Conservation (phyloP, 2,329 filamentous ascomycete genomes). For the Paramyrothecium sp. region DNA sequence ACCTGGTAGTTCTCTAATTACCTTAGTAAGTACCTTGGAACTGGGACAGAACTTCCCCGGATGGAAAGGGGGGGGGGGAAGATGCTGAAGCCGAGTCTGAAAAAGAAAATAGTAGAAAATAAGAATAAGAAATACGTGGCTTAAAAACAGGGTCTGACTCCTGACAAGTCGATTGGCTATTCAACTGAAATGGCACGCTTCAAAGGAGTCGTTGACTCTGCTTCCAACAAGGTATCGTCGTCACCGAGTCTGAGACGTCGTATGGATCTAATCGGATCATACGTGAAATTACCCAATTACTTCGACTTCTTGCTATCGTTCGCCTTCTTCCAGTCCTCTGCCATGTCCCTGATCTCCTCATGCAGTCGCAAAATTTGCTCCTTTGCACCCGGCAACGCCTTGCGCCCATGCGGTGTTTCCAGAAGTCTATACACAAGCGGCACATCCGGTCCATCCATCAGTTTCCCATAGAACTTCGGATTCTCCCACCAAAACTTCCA, state of each 20-base stretch:
- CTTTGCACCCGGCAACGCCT: constrained; percentile 36
- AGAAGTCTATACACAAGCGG: constrained; percentile 40
- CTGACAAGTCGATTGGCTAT: constrained; percentile 21
- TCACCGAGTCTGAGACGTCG: constrained; percentile 10
- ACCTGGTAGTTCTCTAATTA: constrained; percentile 12
- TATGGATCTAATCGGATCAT: too few relatives aligned
- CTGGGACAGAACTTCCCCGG: constrained; percentile 7
- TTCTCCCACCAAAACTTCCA: constrained; percentile 44
- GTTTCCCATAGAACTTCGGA: constrained; percentile 34
- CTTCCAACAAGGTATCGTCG: constrained; percentile 20
- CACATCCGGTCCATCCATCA: constrained; percentile 36
- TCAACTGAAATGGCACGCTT: constrained; percentile 10
- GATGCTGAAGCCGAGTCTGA: constrained; percentile 10
- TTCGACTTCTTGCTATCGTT: constrained; percentile 15
- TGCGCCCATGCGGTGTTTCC: constrained; percentile 34
- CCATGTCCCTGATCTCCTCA: constrained; percentile 13
- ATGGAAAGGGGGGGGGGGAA: constrained; percentile 16
- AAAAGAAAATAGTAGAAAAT: constrained; percentile 8
- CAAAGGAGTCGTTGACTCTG: constrained; percentile 17
- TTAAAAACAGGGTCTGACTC: constrained; percentile 12
- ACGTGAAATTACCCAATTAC: too few relatives aligned
- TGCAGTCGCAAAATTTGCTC: constrained; percentile 27
- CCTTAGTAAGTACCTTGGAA: too few relatives aligned
- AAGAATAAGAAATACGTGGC: constrained; percentile 13
- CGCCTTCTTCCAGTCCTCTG: constrained; percentile 17